Conservation (phyloP, 495 filamentous ascomycete genomes). For the Lophiotrema nucula region DNA sequence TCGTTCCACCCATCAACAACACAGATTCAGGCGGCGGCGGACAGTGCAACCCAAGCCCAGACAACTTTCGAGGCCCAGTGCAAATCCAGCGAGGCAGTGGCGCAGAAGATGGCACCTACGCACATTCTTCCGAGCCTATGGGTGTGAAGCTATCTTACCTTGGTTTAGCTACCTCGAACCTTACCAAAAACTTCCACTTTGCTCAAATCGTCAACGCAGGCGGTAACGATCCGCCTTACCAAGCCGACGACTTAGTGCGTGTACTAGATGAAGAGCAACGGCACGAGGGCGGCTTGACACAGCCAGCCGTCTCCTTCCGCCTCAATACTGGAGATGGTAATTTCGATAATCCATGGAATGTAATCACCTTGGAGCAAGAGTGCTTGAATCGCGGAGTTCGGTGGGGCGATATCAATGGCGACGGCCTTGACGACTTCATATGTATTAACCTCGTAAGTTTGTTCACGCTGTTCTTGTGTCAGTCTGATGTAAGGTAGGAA, state of each 20-base stretch:
- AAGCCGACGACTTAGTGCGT: not conserved
- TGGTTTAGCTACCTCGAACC: not conserved
- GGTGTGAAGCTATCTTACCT: not conserved
- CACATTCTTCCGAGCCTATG: not conserved
- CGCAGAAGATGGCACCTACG: not conserved
- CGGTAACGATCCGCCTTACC: not conserved
- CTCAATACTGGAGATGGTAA: not conserved
- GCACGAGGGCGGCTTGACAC: not conserved
- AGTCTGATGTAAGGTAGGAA: not conserved
- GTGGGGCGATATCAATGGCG: conserved; percentile 42
- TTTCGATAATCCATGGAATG: not conserved
- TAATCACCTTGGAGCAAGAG: not conserved
- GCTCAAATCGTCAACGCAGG: not conserved
- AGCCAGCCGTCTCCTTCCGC: not conserved
- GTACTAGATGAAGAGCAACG: not conserved
- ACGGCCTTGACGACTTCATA: conserved; percentile 46
- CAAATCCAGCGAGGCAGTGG: not conserved
- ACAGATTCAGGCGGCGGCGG: not conserved
- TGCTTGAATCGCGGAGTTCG: not conserved
- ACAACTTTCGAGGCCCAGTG: not conserved
- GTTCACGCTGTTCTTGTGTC: not conserved
- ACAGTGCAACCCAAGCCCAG: not conserved
- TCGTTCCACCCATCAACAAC: not conserved
- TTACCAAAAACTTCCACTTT: not conserved
- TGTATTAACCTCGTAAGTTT: conserved; percentile 30